Base-by-base conservation (phyloP, 148 eudicot species). In the Vaccinium corymbosum region DNA sequence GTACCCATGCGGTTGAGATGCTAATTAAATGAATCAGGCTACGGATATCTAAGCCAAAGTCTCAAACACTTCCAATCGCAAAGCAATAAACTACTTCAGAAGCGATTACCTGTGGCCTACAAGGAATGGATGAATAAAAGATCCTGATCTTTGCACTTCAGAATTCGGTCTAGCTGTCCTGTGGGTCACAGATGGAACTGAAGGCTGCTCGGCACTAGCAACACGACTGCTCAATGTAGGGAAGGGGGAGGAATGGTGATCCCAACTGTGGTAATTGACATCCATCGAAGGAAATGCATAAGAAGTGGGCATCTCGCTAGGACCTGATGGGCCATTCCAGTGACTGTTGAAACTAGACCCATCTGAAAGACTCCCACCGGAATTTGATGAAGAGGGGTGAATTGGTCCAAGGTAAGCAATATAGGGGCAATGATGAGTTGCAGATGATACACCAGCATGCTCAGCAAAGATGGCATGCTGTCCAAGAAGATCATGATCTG, bases 401-500 rank as follows among this genome's bases (percentile, higher is more conserved):
- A 90, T 57, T 64, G 97, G 95, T 78, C 95, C 97, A 83, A 93
- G 85, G 81, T 93, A 95, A 35, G 98, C 94, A 85, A 94, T 82
- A 83, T 94, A 95, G 1, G 98, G 98, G 64, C 96, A 95, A 80
- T 92, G 95, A 80, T 93, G 97, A 78, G 89, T 75, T 80, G 98
- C 85, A 42, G 98, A 92, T 81, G 98, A 89, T 76, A 93, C 87
- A 74, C 95, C 90, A 14, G 98, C 82, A 76, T 91, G 98, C 78
- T 96, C 99, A 83, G 94, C 88, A 86, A 87, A 93, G 82, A 92
- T 83, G 48, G 94, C 89, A 85, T 91, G 95, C 56, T 93, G 98
- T 56, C 94, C 94, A 82, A 94, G 86, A 74, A 93, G 90, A 88
- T 93, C 98, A 84, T 93, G 98, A 91, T 92, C 98, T 96, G 90